Conservation (phyloP, 73 alveolate species). For the Uronychia binucleata region DNA sequence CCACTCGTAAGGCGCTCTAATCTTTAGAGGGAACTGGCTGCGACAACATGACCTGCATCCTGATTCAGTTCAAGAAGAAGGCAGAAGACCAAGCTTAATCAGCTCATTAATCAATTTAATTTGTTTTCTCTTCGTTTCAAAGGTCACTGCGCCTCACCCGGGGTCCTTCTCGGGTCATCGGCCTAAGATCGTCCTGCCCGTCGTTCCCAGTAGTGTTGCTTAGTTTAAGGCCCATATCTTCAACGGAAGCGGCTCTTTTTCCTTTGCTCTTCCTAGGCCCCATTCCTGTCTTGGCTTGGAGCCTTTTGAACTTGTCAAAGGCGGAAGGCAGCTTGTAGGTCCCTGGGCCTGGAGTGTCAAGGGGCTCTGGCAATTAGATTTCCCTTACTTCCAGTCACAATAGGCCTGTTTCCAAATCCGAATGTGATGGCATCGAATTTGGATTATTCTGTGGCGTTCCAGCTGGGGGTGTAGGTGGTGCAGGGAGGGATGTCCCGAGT, state of each 20-base stretch:
- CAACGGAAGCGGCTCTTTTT: background rate
- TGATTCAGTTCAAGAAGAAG: conserved; percentile 62
- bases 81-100: background rate
- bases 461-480: conserved; percentile 46
- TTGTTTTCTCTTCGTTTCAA: background rate
- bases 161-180: background rate
- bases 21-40: conserved; percentile 65
- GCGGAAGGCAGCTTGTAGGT: conserved; percentile 64
- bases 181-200: background rate
- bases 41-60: conserved; percentile 91
- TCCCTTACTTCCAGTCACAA: conserved; percentile 50
- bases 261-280: background rate
- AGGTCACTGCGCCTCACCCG: background rate
- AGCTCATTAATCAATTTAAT: background rate
- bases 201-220: background rate
- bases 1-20: conserved; percentile 23
- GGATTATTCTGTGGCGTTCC: conserved; percentile 27
- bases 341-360: conserved; percentile 75
- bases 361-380: conserved; percentile 9
- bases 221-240: background rate
- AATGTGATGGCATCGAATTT: conserved; percentile 55
- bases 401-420: conserved; percentile 62
- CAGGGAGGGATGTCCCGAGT: conserved; percentile 69
- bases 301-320: conserved; percentile 53
- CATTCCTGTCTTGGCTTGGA: conserved; percentile 22